Evolutionary conservation across 139 green algal species (phyloP).

Genomic region (Chlamydomonas sphaeroides): DNA sequence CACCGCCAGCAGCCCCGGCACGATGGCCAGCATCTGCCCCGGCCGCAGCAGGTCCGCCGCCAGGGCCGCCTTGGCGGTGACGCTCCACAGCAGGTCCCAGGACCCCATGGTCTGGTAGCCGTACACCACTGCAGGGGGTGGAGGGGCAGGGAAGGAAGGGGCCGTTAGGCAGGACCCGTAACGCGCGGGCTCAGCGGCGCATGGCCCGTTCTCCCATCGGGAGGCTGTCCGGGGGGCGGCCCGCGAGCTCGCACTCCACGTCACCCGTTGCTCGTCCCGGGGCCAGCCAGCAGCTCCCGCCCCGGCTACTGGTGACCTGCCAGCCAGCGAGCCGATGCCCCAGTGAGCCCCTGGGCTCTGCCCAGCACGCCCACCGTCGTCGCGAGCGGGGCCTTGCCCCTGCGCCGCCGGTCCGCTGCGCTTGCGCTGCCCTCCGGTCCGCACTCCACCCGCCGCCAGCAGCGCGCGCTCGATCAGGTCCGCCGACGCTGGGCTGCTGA

Average conservation of each 20-base stretch:
- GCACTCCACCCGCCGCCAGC: background rate
- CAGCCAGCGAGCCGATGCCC: no score
- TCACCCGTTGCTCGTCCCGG: no score
- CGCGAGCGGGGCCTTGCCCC: conserved; percentile 32
- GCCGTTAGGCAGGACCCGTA: no score
- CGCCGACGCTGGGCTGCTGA: conserved; percentile 11
- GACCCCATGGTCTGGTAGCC: conserved; percentile 73
- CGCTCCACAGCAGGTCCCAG: conserved; percentile 72
- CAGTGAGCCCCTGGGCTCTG: no score
- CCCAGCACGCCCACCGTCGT: conserved; percentile 19
- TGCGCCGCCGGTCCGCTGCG: conserved; percentile 40
- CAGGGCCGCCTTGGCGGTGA: conserved; percentile 70
- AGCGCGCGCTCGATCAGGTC: conserved; percentile 27
- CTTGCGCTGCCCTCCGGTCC: conserved; percentile 57
- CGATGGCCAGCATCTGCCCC: conserved; percentile 63
- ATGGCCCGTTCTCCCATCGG: no score
- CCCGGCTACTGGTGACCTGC: no score
- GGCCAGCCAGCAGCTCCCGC: no score
- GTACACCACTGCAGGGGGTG: conserved; percentile 35
- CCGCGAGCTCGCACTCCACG: no score
- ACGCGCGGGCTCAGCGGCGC: no score
- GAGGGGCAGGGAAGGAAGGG: no score
- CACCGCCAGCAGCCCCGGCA: conserved; percentile 64
- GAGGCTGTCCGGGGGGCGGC: no score
- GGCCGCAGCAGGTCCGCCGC: conserved; percentile 57